Percentiles rank a stretch among this genome's conserved stretches.
Evolutionary conservation across 179 eudicot species (phyloP).

Genomic region (Beta macrorhiza): DNA sequence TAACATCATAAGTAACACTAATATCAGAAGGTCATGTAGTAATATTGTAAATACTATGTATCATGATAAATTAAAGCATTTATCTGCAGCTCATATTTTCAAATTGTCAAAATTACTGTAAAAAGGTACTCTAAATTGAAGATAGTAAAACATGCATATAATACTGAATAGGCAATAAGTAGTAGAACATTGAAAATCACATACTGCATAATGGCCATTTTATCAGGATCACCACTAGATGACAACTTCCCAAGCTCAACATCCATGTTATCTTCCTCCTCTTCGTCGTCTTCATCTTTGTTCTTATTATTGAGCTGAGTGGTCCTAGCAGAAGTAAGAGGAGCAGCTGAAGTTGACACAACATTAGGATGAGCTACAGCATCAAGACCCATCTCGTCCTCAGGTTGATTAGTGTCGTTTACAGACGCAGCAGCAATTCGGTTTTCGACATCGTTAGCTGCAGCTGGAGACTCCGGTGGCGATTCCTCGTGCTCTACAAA

Average conservation of each 20-base stretch:
- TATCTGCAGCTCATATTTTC: not conserved
- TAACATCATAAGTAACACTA: too few relatives aligned
- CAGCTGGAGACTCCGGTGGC: constrained; percentile 71
- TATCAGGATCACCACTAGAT: constrained; percentile 64
- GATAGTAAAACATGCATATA: not conserved
- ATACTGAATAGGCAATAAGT: not conserved
- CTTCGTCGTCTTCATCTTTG: constrained; percentile 84
- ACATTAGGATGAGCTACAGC: constrained; percentile 24
- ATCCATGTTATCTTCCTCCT: constrained; percentile 89
- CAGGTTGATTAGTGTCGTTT: constrained; percentile 36
- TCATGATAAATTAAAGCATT: not conserved
- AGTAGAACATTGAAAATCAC: constrained; percentile 24
- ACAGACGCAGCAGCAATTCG: constrained; percentile 36
- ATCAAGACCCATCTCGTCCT: constrained; percentile 33
- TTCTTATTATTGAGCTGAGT: constrained; percentile 34
- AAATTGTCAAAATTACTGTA: not conserved
- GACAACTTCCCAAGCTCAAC: constrained; percentile 60
- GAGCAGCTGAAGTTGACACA: constrained; percentile 46
- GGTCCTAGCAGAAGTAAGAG: constrained; percentile 23
- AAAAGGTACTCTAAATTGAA: not conserved
- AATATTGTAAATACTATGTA: not conserved
- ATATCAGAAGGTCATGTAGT: not conserved
- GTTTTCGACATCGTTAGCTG: constrained; percentile 39
- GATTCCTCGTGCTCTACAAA: constrained; percentile 76
- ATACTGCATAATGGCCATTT: constrained; percentile 89